These are phyloP conservation scores for Exobasidium rhododendri DNA, from an alignment of 1,284 basidiomycete genomes.

Conservation along the genomic window DNA sequence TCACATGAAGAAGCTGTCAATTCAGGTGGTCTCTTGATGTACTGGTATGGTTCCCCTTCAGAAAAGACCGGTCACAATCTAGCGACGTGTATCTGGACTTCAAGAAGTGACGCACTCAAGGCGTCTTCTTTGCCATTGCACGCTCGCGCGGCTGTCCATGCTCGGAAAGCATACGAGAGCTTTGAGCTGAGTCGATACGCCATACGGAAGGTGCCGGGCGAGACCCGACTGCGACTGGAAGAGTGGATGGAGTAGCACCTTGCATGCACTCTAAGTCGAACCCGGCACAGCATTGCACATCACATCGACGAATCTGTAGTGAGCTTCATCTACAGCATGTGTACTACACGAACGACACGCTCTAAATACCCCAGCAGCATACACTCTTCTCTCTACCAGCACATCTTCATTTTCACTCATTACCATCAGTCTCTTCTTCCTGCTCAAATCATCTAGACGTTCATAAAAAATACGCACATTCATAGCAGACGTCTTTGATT, in stretches of 20 bases:
- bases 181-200: conserved; percentile 40
- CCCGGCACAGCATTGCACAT: too few relatives aligned
- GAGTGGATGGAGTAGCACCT: conserved; percentile 24
- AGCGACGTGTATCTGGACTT: conserved; percentile 49
- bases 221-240: conserved; percentile 25
- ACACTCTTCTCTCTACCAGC: too few relatives aligned
- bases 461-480: too few relatives aligned
- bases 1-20: conserved; percentile 46
- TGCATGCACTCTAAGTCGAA: too few relatives aligned
- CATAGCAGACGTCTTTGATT: too few relatives aligned
- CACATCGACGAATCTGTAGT: too few relatives aligned
- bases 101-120: conserved; percentile 22
- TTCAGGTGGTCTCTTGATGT: conserved; percentile 42
- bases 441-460: too few relatives aligned
- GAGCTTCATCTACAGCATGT: too few relatives aligned
- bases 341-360: too few relatives aligned
- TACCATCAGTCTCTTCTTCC: too few relatives aligned
- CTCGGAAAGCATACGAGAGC: conserved; percentile 27
- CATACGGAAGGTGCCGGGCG: conserved; percentile 24
- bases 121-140: conserved; percentile 33
- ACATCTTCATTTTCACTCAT: too few relatives aligned
- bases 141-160: conserved; percentile 27
- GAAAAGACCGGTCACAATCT: conserved; percentile 37
- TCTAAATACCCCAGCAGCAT: too few relatives aligned
- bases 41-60: conserved; percentile 45